Percentiles rank a stretch among this genome's conserved stretches.
Evolutionary conservation across 768 basidiomycete genomes (phyloP).

Genomic region (Hypholoma fasciculare): DNA sequence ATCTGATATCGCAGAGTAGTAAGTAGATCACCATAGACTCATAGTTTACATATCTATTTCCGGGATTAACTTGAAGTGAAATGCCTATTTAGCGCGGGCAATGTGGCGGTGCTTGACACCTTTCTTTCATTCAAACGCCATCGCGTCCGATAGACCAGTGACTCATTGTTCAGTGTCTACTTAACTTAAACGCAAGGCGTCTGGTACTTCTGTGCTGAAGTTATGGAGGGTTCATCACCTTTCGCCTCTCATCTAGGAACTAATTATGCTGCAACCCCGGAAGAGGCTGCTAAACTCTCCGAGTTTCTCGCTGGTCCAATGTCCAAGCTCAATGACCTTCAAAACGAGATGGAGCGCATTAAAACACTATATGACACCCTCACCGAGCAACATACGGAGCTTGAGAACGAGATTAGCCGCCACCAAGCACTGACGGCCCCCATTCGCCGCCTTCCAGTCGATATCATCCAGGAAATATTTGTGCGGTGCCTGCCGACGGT

Average conservation of each 20-base stretch:
- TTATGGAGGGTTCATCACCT: not conserved
- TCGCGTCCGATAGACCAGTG: not conserved
- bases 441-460: constrained; percentile 15
- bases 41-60: too few species aligned
- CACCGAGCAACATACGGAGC: not conserved
- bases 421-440: constrained; percentile 5
- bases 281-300: not conserved
- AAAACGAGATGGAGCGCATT: not conserved
- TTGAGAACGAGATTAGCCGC: not conserved
- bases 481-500: constrained; percentile 11
- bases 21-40: not conserved
- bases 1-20: not conserved
- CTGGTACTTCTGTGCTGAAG: not conserved
- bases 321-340: not conserved
- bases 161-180: not conserved
- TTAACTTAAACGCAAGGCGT: not conserved
- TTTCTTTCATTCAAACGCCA: not conserved
- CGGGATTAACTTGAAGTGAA: not conserved
- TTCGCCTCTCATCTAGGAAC: constrained; percentile 3
- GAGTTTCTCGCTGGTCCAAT: not conserved
- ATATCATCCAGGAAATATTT: constrained; percentile 22
- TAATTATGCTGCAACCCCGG: constrained; percentile 5
- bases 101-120: not conserved
- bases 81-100: not conserved
- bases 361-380: not conserved